A percentile compares a stretch with the other conserved stretches of the same genome.
Conservation (phyloP, 805 yeast species). For the Pichia insulana region DNA sequence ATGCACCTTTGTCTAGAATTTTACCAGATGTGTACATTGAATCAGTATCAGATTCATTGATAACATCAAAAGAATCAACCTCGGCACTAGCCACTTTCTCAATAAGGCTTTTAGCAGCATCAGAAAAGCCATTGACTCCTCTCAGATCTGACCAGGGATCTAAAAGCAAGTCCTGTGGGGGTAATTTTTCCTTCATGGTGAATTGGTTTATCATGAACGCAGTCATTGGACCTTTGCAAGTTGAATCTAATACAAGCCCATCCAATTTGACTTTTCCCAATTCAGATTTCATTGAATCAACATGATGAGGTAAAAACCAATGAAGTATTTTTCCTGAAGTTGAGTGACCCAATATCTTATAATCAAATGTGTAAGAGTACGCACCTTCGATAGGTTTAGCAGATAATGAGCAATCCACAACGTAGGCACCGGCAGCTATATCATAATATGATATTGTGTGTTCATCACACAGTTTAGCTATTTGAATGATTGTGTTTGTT, state of each 20-base stretch:
- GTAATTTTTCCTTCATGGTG: conserved; percentile 22
- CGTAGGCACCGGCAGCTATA: conserved; percentile 61
- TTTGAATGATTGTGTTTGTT: conserved; percentile 38
- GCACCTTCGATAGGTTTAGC: conserved; percentile 27
- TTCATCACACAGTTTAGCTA: conserved; percentile 34
- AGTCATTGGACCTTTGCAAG: conserved; percentile 46
- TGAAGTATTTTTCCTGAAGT: conserved; percentile 25
- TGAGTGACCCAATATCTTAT: conserved; percentile 24
- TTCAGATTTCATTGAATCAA: conserved; percentile 23
- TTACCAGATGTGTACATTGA: conserved; percentile 93
- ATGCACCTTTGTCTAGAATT: conserved; percentile 81
- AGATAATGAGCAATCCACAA: conserved; percentile 34
- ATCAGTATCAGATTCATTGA: conserved; percentile 52
- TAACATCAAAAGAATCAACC: conserved; percentile 42
- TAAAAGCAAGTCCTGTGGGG: conserved; percentile 29
- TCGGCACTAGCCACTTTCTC: conserved; percentile 44
- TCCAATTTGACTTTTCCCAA: conserved; percentile 20
- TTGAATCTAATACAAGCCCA: conserved; percentile 35
- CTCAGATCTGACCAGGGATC: conserved; percentile 53
- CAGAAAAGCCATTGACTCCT: conserved; percentile 28
- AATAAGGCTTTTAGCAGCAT: conserved; percentile 34
- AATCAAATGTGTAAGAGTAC: conserved; percentile 32
- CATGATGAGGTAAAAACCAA: conserved; percentile 50
- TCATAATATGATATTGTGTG: conserved; percentile 40
- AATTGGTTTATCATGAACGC: conserved; percentile 32